These are phyloP conservation scores for Porphyrellus cyaneotinctus DNA, from an alignment of 768 basidiomycete genomes.

Conservation along the genomic window DNA sequence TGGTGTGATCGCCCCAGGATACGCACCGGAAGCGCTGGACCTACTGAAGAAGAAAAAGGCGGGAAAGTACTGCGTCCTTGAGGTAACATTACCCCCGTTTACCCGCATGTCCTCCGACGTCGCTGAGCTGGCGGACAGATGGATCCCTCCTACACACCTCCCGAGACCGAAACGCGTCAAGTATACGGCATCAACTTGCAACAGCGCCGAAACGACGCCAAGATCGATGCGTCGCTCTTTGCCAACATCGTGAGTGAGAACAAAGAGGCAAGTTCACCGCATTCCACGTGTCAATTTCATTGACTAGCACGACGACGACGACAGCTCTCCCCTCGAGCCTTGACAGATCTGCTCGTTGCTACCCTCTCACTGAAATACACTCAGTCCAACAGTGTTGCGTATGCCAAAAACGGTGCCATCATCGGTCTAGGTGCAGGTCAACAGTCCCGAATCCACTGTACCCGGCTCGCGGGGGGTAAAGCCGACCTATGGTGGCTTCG, in stretches of 20 bases:
- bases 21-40: slow-evolving; percentile 82
- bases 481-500: slow-evolving; percentile 99
- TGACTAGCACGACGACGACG: neutral
- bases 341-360: slow-evolving; percentile 92
- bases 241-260: slow-evolving; percentile 85
- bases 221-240: slow-evolving; percentile 79
- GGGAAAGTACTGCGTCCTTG: slow-evolving; percentile 96
- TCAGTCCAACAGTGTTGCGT: slow-evolving; percentile 98
- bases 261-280: slow-evolving; percentile 58
- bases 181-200: slow-evolving; percentile 91
- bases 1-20: slow-evolving; percentile 96
- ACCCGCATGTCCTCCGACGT: neutral
- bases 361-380: slow-evolving; percentile 98
- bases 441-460: slow-evolving; percentile 99
- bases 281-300: neutral
- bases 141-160: slow-evolving; percentile 77
- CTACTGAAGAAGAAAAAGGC: slow-evolving; percentile 93
- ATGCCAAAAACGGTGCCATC: slow-evolving; percentile 87
- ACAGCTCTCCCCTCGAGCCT: slow-evolving; percentile 70
- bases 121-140: slow-evolving; percentile 51
- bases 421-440: slow-evolving; percentile 97
- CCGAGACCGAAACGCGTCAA: slow-evolving; percentile 85
- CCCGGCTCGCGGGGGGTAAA: slow-evolving; percentile 93
- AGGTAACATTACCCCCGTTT: slow-evolving; percentile 45
- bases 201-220: slow-evolving; percentile 86